Base-by-base conservation (phyloP, 2,329 filamentous ascomycete species). In the Pseudogymnoascus destructans region DNA sequence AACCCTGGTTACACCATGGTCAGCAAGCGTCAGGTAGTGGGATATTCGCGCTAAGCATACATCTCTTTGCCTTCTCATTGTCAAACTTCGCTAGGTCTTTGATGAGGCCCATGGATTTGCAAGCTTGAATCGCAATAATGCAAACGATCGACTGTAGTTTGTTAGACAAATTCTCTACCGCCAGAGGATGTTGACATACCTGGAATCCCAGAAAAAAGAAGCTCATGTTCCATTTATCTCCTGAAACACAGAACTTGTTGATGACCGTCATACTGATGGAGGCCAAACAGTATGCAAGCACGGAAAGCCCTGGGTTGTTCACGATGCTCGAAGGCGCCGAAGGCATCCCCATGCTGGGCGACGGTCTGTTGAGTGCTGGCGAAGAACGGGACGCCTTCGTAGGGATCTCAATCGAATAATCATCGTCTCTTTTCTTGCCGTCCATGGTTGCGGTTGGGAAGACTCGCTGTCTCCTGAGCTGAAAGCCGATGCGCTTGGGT, bases 241-340 rank as follows among this genome's bases (percentile, higher is more conserved):
- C 93, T 6, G 89, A 96, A 52, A 98, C 82, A 62, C 96, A 91
- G 72, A 95, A 98, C 79, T 98, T 98, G 77, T 98, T 98, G 72
- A 95, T 93, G n/a, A 96, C 88, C 6, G 93, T 98, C 93, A 98
- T 98, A 72, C 92, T 81, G 70, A 98, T 98, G n/a, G 91, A 96
- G 57, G 92, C 89, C 67, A 87, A 77, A 73, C 93, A 98, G 77
- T 98, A 98, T 55, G 88, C 83, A 64, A 95, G 70, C 66, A 98
- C 87, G 19, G 92, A 90, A 54, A 93, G 71, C 49, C 81, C 76
- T 13, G 90, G 88, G 72, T 83, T 93, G 73, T 90, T 89, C 67
- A 85, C 80, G 62, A 89, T 70, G 57, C 63, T 67, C 25, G 66
- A 64, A 11, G 52, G 58, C 17, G 69, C 61, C 15, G 63, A 57